Percentiles rank a stretch among this genome's conserved stretches.
Conservation (phyloP, 441 rosid genomes). For the Populus hybrid region DNA sequence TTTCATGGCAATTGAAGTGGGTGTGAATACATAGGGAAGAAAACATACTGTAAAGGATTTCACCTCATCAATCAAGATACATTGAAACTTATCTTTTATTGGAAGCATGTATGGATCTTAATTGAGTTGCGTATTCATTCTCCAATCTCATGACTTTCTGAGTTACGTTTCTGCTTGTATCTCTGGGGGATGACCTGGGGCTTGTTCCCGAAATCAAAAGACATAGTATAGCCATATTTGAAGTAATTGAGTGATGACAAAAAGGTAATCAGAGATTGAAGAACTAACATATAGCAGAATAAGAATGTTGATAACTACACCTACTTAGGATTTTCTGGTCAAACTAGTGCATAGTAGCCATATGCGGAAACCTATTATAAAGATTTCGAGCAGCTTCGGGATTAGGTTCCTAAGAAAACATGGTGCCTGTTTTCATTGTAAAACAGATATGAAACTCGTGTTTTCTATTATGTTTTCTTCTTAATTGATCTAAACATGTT, state of each 20-base stretch:
- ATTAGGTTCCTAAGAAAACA: background rate
- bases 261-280: background rate
- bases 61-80: background rate
- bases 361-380: background rate
- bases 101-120: background rate
- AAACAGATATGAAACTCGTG: background rate
- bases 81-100: background rate
- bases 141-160: too few relatives aligned
- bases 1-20: background rate
- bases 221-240: background rate
- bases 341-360: background rate
- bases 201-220: background rate
- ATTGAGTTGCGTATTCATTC: background rate
- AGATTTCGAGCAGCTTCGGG: background rate
- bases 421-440: background rate
- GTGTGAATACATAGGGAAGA: background rate
- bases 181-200: too few relatives aligned
- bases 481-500: background rate
- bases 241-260: background rate
- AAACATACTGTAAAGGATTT: background rate
- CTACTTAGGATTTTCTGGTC: background rate
- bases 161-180: too few relatives aligned
- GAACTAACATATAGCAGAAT: background rate
- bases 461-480: background rate
- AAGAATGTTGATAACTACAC: background rate